A percentile compares a stretch with the other conserved stretches of the same genome.
Conservation (phyloP, 2,329 filamentous ascomycete genomes). For the Talaromyces sp. region DNA sequence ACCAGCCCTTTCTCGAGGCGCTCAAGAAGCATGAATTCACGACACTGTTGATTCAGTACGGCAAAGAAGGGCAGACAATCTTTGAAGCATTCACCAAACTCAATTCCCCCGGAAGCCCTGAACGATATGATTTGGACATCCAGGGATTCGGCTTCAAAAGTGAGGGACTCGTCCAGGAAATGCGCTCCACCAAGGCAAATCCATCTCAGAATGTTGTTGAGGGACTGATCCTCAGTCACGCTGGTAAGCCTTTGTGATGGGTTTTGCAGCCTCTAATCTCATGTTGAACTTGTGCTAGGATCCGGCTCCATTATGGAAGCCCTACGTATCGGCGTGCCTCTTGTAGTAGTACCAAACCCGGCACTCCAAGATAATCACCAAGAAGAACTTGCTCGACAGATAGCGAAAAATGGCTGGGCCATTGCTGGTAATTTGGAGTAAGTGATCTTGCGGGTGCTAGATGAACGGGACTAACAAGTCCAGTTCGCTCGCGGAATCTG, state of each 20-base stretch:
- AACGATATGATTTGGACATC: constrained; percentile 48
- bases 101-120: constrained; percentile 23
- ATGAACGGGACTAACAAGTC: neutral
- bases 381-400: constrained; percentile 73
- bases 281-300: constrained; percentile 50
- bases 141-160: constrained; percentile 64
- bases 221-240: constrained; percentile 83
- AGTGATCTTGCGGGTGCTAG: constrained; percentile 18
- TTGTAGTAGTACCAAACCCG: constrained; percentile 88
- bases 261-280: neutral
- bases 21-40: constrained; percentile 63
- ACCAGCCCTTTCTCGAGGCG: constrained; percentile 58
- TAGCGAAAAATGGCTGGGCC: constrained; percentile 71
- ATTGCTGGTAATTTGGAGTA: constrained; percentile 66
- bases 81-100: constrained; percentile 45
- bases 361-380: constrained; percentile 86
- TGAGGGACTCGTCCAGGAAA: constrained; percentile 56
- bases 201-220: constrained; percentile 41
- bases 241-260: constrained; percentile 56
- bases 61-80: constrained; percentile 57
- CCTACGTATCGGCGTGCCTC: constrained; percentile 65
- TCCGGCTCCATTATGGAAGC: constrained; percentile 86
- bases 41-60: constrained; percentile 74
- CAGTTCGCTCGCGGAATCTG: constrained; percentile 39
- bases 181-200: constrained; percentile 52